phyloP scores from a whole-genome alignment of 2,329 filamentous ascomycete genomes.

The Macrophomina tecta region DNA sequence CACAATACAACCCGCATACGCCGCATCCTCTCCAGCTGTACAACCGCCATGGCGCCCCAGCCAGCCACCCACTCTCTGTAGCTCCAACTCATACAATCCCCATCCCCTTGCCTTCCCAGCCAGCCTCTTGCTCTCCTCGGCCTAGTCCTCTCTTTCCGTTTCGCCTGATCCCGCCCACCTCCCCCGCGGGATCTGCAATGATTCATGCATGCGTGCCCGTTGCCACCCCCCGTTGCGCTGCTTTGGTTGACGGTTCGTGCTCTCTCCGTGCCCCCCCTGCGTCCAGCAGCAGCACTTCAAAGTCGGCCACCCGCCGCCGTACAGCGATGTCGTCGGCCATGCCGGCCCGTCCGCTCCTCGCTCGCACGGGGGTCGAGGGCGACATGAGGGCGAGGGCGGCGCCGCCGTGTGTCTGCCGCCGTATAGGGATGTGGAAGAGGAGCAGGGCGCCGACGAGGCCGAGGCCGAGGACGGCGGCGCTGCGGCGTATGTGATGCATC shows the following conservation, averaged over 20 bases:
- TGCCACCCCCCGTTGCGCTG: not conserved
- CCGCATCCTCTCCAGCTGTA: too few species aligned
- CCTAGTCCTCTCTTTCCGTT: not conserved
- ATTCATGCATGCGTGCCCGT: not conserved
- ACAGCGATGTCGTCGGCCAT: not conserved
- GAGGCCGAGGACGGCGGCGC: not conserved
- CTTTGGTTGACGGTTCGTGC: not conserved
- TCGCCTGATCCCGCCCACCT: not conserved
- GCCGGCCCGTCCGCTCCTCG: not conserved
- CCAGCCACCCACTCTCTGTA: not conserved
- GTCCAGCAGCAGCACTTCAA: conserved; percentile 13
- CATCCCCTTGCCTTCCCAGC: not conserved
- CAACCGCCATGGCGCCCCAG: not conserved
- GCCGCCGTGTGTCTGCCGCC: not conserved
- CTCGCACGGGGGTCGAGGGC: not conserved
- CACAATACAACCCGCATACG: too few species aligned
- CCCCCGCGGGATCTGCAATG: not conserved
- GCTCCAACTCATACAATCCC: not conserved
- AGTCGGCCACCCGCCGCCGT: conserved; percentile 15
- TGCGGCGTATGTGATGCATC: not conserved
- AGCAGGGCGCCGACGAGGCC: not conserved
- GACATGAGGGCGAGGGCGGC: not conserved
- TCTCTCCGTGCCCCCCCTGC: not conserved
- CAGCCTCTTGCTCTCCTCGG: not conserved
- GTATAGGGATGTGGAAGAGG: conserved; percentile 4